Evolutionary conservation across 1,284 basidiomycete genomes (phyloP).

Genomic region (Mycocalia duriaeana): DNA sequence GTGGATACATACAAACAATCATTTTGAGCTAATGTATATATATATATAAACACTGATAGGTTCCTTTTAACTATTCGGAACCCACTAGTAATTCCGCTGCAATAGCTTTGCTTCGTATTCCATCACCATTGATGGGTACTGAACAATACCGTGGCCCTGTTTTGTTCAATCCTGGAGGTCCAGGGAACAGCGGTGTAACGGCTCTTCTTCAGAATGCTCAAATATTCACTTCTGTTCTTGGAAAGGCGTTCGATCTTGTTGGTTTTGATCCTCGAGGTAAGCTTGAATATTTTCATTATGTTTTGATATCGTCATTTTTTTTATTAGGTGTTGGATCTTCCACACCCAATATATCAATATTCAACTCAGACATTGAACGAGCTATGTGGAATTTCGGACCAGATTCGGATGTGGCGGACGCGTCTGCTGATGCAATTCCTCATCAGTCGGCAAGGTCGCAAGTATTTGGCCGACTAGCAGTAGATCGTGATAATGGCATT

Average conservation of each 20-base stretch:
- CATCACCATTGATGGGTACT: slow-evolving; percentile 4
- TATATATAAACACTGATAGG: slow-evolving; percentile 18
- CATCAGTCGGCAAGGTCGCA: slow-evolving; percentile 25
- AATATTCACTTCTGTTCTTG: slow-evolving; percentile 30
- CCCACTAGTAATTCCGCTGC: slow-evolving; percentile 22
- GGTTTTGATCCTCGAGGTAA: slow-evolving; percentile 43
- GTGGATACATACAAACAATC: not conserved
- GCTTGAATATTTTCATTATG: not conserved
- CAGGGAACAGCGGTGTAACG: slow-evolving; percentile 42
- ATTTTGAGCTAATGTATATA: not conserved
- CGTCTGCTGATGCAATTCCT: slow-evolving; percentile 20
- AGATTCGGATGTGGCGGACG: slow-evolving; percentile 10
- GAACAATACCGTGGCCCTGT: slow-evolving; percentile 38
- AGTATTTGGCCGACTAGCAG: slow-evolving; percentile 21
- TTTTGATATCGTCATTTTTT: not conserved
- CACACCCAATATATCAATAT: slow-evolving; percentile 29
- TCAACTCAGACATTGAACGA: slow-evolving; percentile 26
- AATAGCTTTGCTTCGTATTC: slow-evolving; percentile 33
- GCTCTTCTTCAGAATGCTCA: slow-evolving; percentile 23
- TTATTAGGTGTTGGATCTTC: slow-evolving; percentile 27
- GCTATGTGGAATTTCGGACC: slow-evolving; percentile 17
- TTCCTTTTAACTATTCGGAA: slow-evolving; percentile 34
- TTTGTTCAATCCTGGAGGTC: slow-evolving; percentile 49
- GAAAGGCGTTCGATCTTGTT: slow-evolving; percentile 42
- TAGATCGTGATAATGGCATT: slow-evolving; percentile 25